A percentile compares a stretch with the other conserved stretches of the same genome.
These are phyloP conservation scores for Amoeboaphelidium occidentale DNA, from an alignment of 371 early-diverging fungal genomes.

Conservation along the genomic window DNA sequence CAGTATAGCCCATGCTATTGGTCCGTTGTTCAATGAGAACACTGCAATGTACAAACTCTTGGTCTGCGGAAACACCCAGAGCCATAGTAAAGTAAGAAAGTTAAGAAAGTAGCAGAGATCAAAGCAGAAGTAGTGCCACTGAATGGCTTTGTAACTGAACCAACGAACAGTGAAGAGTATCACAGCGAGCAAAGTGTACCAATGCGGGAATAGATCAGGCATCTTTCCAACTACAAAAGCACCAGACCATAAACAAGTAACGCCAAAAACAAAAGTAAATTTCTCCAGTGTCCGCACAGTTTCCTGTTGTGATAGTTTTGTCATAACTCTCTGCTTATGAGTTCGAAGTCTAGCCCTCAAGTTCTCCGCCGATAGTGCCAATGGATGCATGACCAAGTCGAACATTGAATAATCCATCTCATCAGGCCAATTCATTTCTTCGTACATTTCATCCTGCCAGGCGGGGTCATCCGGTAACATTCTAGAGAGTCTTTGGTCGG, in stretches of 20 bases:
- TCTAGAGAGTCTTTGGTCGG: too few relatives aligned
- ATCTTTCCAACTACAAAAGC: slow-evolving; percentile 25
- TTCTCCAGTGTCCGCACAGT: too few relatives aligned
- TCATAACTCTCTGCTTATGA: too few relatives aligned
- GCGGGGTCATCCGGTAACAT: too few relatives aligned
- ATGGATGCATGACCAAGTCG: too few relatives aligned
- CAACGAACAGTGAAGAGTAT: slow-evolving; percentile 23
- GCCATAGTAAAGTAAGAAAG: slow-evolving; percentile 21
- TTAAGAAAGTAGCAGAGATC: slow-evolving; percentile 43
- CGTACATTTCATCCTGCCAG: too few relatives aligned
- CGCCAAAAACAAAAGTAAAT: slow-evolving; percentile 38
- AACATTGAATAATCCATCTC: too few relatives aligned
- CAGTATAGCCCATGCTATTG: slow-evolving; percentile 39
- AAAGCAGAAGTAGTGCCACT: slow-evolving; percentile 40
- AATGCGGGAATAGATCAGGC: slow-evolving; percentile 28
- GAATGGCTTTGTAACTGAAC: slow-evolving; percentile 26
- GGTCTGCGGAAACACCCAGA: slow-evolving; percentile 24
- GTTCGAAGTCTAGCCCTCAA: too few relatives aligned
- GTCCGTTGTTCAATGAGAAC: slow-evolving; percentile 33
- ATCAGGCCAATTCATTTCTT: too few relatives aligned
- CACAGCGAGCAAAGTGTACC: slow-evolving; percentile 23
- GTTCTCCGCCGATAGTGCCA: too few relatives aligned
- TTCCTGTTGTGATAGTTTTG: too few relatives aligned
- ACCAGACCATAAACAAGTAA: slow-evolving; percentile 35
- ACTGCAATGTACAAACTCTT: slow-evolving; percentile 21